Percentiles rank a stretch among this genome's conserved stretches.
These are phyloP conservation scores for Coemansia sp. DNA, from an alignment of 192 early-diverging fungal species.

Conservation along the genomic window DNA sequence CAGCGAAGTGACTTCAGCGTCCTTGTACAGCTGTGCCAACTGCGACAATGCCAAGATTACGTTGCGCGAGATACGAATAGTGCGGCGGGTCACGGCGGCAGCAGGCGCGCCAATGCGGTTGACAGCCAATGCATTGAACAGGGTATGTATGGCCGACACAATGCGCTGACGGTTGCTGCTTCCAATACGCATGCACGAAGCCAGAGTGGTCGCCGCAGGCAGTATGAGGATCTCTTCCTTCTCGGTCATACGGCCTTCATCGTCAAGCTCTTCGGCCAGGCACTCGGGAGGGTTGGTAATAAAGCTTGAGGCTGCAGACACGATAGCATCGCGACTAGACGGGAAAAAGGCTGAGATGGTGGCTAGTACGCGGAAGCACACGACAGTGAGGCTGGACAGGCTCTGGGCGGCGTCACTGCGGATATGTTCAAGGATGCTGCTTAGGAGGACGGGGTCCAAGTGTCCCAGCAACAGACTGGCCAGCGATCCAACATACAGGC, in stretches of 20 bases:
- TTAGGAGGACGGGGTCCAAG: slow-evolving; percentile 23
- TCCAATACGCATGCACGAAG: slow-evolving; percentile 16
- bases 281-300: slow-evolving; percentile 31
- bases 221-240: slow-evolving; percentile 22
- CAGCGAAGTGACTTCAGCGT: slow-evolving; percentile 59
- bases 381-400: slow-evolving; percentile 35
- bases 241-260: slow-evolving; percentile 3
- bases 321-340: slow-evolving; percentile 19
- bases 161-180: slow-evolving; percentile 7
- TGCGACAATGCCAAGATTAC: slow-evolving; percentile 40
- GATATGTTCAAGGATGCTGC: slow-evolving; percentile 33
- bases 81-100: background rate
- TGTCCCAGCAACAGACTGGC: slow-evolving; percentile 31
- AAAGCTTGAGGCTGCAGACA: slow-evolving; percentile 22
- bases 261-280: slow-evolving; percentile 20
- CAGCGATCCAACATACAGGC: slow-evolving; percentile 37
- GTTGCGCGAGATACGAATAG: slow-evolving; percentile 45
- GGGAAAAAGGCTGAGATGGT: slow-evolving; percentile 31
- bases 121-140: slow-evolving; percentile 44
- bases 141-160: slow-evolving; percentile 33
- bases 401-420: slow-evolving; percentile 18
- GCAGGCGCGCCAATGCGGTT: slow-evolving; percentile 10
- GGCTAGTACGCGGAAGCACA: slow-evolving; percentile 46
- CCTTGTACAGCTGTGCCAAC: slow-evolving; percentile 27
- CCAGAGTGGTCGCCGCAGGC: slow-evolving; percentile 42